Evolutionary conservation across 2,329 filamentous ascomycete species (phyloP).

Genomic region (Colletotrichum lupini): DNA sequence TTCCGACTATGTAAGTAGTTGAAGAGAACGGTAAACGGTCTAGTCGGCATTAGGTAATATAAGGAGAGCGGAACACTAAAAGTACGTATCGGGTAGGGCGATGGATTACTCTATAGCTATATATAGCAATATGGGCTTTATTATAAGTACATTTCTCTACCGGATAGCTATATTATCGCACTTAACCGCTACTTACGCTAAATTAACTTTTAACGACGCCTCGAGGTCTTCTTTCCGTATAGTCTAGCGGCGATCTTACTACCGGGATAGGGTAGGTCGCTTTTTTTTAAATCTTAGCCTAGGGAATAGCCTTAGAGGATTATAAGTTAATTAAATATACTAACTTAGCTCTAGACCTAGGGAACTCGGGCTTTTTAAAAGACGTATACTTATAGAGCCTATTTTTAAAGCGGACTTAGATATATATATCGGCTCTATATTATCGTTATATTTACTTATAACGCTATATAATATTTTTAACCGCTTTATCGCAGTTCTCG

Average conservation of each 20-base stretch:
- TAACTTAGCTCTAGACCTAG: not conserved
- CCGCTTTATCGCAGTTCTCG: not conserved
- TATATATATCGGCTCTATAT: not conserved
- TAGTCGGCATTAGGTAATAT: too few relatives aligned
- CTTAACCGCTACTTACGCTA: not conserved
- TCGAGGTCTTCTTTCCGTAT: not conserved
- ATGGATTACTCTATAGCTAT: not conserved
- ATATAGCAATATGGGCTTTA: too few relatives aligned
- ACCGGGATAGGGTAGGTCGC: not conserved
- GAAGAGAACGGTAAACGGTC: not conserved
- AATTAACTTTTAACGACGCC: not conserved
- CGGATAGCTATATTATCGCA: not conserved
- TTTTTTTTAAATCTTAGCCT: not conserved
- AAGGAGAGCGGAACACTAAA: too few relatives aligned
- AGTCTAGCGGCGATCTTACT: not conserved
- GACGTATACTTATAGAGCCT: not conserved
- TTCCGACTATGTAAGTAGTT: not conserved
- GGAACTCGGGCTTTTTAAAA: not conserved
- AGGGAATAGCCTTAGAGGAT: not conserved
- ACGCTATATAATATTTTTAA: not conserved
- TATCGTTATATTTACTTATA: not conserved
- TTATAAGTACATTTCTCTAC: too few relatives aligned
- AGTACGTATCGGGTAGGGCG: too few relatives aligned
- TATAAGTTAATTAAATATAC: not conserved
- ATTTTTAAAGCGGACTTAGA: not conserved